phyloP scores from a whole-genome alignment of 176 grass and related monocot genomes.

The Dendrocalamus sinicus region DNA sequence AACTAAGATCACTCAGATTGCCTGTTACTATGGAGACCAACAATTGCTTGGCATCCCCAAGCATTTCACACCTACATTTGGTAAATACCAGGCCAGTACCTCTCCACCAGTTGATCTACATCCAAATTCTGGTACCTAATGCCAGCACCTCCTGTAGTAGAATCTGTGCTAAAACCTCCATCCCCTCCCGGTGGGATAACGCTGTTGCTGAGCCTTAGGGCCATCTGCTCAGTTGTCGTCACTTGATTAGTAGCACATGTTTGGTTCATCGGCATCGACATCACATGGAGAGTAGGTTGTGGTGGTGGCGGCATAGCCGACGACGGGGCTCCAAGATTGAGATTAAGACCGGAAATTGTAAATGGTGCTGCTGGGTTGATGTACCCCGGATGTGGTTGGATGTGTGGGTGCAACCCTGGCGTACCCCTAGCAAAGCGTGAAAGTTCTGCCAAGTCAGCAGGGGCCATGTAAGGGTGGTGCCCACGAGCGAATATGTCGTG shows the following conservation, averaged over 20 bases:
- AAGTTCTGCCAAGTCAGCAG: conserved; percentile 62
- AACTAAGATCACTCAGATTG: conserved; percentile 3
- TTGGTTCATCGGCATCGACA: conserved; percentile 50
- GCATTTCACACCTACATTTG: conserved; percentile 25
- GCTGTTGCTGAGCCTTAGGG: conserved; percentile 12
- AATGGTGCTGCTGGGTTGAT: conserved; percentile 48
- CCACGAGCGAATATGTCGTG: conserved; percentile 53
- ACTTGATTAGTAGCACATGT: background rate
- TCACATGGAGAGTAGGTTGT: conserved; percentile 22
- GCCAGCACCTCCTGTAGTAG: background rate
- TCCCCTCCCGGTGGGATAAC: conserved; percentile 34
- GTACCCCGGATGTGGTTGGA: conserved; percentile 66
- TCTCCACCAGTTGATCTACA: conserved; percentile 63
- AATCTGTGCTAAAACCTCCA: conserved; percentile 39
- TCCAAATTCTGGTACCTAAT: conserved; percentile 69
- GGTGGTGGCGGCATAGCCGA: conserved; percentile 3
- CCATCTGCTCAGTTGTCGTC: conserved; percentile 34
- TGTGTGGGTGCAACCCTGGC: conserved; percentile 61
- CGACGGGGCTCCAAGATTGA: conserved; percentile 54
- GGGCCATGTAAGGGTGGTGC: conserved; percentile 47
- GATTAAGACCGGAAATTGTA: conserved; percentile 60
- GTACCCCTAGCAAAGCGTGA: conserved; percentile 63
- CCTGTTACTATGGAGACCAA: conserved; percentile 27
- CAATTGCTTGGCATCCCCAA: background rate
- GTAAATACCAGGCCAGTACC: conserved; percentile 72